A percentile compares a stretch with the other conserved stretches of the same genome.
These are phyloP conservation scores for Penstemon barbatus DNA, from an alignment of 257 asterid genomes.

Conservation along the genomic window DNA sequence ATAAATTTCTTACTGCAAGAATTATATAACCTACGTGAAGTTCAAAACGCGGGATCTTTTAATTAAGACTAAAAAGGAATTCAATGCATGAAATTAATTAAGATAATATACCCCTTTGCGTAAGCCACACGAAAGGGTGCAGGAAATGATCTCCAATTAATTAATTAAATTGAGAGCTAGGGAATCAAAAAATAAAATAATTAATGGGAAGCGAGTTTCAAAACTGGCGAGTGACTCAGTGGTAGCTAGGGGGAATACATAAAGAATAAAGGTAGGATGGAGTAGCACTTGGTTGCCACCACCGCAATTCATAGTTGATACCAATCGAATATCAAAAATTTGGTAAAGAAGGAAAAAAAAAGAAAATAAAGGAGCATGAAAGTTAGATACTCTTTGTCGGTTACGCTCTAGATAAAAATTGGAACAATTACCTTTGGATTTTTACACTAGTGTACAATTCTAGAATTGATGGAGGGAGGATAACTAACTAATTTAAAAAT, in stretches of 20 bases:
- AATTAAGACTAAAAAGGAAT: too few relatives aligned
- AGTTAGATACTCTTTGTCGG: conserved; percentile 61
- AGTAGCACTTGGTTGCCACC: conserved; percentile 25
- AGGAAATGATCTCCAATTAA: background rate
- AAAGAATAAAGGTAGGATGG: conserved; percentile 29
- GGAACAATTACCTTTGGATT: too few relatives aligned
- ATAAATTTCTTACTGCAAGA: too few relatives aligned
- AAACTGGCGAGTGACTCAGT: background rate
- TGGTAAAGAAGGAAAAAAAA: conserved; percentile 48
- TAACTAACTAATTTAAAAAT: background rate
- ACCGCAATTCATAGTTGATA: conserved; percentile 25
- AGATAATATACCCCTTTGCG: conserved; percentile 15
- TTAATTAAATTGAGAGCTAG: background rate
- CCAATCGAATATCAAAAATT: conserved; percentile 31
- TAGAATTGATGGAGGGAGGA: background rate
- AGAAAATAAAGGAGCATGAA: conserved; percentile 43
- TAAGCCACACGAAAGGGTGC: conserved; percentile 25
- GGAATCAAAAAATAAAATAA: background rate
- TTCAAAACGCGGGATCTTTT: too few relatives aligned
- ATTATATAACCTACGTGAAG: too few relatives aligned
- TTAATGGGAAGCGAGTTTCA: conserved; percentile 7
- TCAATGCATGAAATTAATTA: background rate
- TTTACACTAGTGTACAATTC: too few relatives aligned
- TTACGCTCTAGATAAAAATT: conserved; percentile 6
- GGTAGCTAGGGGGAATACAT: background rate